Percentiles rank a stretch among this genome's conserved stretches.
Evolutionary conservation across 805 yeast species (phyloP).

Genomic region (Zygotorulaspora sp.): DNA sequence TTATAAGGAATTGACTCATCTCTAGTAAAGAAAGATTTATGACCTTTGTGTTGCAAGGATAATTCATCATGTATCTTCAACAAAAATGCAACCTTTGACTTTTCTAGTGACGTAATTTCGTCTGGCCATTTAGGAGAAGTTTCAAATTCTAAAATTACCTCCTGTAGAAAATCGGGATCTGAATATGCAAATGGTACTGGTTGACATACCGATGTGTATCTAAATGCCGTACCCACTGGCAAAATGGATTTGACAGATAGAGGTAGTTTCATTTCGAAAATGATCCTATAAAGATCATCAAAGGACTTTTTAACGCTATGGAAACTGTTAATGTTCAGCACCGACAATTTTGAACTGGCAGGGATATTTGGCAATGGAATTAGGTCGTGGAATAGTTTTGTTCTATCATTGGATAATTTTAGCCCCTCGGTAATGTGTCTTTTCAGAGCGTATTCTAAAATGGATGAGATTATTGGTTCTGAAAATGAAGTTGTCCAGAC

Average conservation of each 20-base stretch:
- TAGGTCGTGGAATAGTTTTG: conserved; percentile 44
- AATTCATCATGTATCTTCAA: conserved; percentile 56
- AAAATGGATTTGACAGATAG: conserved; percentile 63
- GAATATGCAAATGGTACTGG: conserved; percentile 81
- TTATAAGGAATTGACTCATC: conserved; percentile 69
- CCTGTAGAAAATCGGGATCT: conserved; percentile 75
- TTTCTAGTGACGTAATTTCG: conserved; percentile 77
- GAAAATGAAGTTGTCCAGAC: conserved; percentile 63
- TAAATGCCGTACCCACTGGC: conserved; percentile 69
- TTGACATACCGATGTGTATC: conserved; percentile 69
- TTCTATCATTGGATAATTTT: conserved; percentile 31
- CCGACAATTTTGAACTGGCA: conserved; percentile 51
- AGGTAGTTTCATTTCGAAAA: conserved; percentile 58
- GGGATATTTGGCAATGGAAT: conserved; percentile 61
- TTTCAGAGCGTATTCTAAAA: conserved; percentile 58
- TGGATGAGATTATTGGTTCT: conserved; percentile 61
- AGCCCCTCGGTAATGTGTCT: conserved; percentile 52
- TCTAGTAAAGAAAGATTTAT: conserved; percentile 55
- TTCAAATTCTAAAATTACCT: conserved; percentile 81
- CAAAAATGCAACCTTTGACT: conserved; percentile 85
- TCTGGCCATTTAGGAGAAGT: conserved; percentile 94
- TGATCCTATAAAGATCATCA: conserved; percentile 51
- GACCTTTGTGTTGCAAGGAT: conserved; percentile 46
- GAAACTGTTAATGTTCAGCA: conserved; percentile 41
- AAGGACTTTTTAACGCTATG: conserved; percentile 47